A percentile compares a stretch with the other conserved stretches of the same genome.
Evolutionary conservation across 1,139 yeast genomes (phyloP).

Genomic region (Saccharomycopsis crataegensis): DNA sequence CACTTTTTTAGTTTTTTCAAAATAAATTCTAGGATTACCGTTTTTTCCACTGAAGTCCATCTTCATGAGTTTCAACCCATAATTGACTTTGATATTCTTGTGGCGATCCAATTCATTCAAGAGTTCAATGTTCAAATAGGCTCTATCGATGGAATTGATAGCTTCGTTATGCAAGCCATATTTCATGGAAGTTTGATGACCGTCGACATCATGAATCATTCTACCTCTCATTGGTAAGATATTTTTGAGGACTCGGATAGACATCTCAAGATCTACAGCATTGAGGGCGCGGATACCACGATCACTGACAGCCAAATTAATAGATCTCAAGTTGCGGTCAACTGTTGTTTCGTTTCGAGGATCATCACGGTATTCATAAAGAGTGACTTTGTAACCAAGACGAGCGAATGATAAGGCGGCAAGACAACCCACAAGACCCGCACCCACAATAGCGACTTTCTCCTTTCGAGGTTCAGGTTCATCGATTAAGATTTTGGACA

Average conservation of each 20-base stretch:
- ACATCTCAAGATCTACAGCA: constrained; percentile 53
- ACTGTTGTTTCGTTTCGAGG: constrained; percentile 27
- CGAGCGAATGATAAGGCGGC: constrained; percentile 72
- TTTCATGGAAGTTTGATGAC: constrained; percentile 57
- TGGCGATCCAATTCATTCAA: constrained; percentile 52
- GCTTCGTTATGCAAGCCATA: constrained; percentile 72
- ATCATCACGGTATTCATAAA: constrained; percentile 56
- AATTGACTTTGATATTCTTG: constrained; percentile 39
- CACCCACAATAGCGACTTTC: constrained; percentile 57
- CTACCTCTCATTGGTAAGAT: constrained; percentile 84
- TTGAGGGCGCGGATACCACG: constrained; percentile 71
- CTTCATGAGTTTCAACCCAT: constrained; percentile 49
- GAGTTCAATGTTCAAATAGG: constrained; percentile 55
- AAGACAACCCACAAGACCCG: constrained; percentile 88
- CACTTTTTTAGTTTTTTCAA: constrained; percentile 19
- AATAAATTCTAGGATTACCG: constrained; percentile 26
- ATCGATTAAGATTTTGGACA: neutral
- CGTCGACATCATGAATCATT: constrained; percentile 73
- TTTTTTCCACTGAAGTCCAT: constrained; percentile 27
- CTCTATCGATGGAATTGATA: constrained; percentile 80
- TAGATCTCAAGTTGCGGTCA: constrained; percentile 50
- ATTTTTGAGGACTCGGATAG: constrained; percentile 46
- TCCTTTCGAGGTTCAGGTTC: constrained; percentile 14
- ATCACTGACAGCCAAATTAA: constrained; percentile 80
- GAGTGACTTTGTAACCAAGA: constrained; percentile 64